Evolutionary conservation across 2,329 filamentous ascomycete genomes (phyloP).

Genomic region (Pseudonectria foliicola): DNA sequence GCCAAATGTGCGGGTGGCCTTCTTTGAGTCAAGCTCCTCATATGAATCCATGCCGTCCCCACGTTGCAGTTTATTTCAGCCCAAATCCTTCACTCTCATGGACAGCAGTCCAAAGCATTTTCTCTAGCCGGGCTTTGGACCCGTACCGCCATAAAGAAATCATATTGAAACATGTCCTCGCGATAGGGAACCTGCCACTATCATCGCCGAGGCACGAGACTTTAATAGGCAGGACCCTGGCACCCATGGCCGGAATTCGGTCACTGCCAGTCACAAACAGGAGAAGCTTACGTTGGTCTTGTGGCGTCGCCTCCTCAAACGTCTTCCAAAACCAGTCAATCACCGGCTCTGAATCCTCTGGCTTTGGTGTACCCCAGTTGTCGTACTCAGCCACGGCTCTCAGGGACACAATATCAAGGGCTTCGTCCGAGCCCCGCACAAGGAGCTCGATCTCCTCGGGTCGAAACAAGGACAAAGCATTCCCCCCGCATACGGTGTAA

Average conservation of each 20-base stretch:
- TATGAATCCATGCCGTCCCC: conserved; percentile 12
- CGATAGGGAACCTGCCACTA: conserved; percentile 68
- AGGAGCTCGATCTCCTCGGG: conserved; percentile 89
- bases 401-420: conserved; percentile 69
- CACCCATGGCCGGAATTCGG: conserved; percentile 81
- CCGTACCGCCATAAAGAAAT: conserved; percentile 69
- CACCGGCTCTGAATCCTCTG: conserved; percentile 55
- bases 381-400: conserved; percentile 75
- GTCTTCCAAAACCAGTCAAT: conserved; percentile 85
- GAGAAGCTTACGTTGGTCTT: conserved; percentile 69
- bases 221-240: conserved; percentile 70
- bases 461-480: conserved; percentile 78
- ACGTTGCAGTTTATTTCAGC: conserved; percentile 52
- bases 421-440: conserved; percentile 76
- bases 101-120: conserved; percentile 78
- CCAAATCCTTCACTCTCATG: conserved; percentile 88
- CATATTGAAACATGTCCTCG: conserved; percentile 87
- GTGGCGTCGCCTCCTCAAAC: conserved; percentile 58
- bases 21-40: conserved; percentile 11
- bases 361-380: conserved; percentile 59
- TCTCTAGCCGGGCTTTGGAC: conserved; percentile 59
- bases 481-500: conserved; percentile 84
- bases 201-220: conserved; percentile 72
- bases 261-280: conserved; percentile 88
- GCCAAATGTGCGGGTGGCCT: too few relatives aligned